A percentile compares a stretch with the other conserved stretches of the same genome.
phyloP scores from a whole-genome alignment of 2,329 filamentous ascomycete genomes.

The Ceratocystis lukuohia region DNA sequence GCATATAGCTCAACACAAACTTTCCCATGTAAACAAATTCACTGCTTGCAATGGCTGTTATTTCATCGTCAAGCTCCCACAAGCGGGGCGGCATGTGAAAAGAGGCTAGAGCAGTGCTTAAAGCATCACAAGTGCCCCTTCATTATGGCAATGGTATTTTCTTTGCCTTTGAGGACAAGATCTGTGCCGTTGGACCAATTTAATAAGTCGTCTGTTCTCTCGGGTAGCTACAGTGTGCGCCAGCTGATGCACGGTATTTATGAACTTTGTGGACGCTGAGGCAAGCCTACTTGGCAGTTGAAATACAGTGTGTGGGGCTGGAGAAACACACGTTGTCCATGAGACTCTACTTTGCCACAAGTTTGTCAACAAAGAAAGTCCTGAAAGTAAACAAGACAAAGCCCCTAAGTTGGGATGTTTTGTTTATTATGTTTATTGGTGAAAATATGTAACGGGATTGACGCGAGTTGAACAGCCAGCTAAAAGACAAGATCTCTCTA shows the following conservation, averaged over 20 bases:
- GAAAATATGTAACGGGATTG: no score
- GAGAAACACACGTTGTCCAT: background rate
- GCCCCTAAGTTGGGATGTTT: no score
- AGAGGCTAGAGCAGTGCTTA: background rate
- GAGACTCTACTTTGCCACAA: slow-evolving; percentile 4
- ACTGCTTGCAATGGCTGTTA: background rate
- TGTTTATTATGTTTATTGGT: no score
- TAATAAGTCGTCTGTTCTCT: background rate
- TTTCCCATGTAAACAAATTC: background rate
- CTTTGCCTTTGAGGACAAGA: background rate
- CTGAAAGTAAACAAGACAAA: background rate
- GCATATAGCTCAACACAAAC: background rate
- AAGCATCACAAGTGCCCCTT: background rate
- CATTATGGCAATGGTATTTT: background rate
- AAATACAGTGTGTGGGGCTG: background rate
- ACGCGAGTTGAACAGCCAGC: background rate
- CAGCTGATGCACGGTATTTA: background rate
- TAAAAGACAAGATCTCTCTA: background rate
- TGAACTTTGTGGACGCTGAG: background rate
- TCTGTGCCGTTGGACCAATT: slow-evolving; percentile 2
- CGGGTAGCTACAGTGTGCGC: background rate
- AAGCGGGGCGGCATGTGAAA: background rate
- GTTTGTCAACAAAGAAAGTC: background rate
- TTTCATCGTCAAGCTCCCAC: background rate
- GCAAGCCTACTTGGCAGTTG: background rate